A percentile compares a stretch with the other conserved stretches of the same genome.
Evolutionary conservation across 1,139 yeast species (phyloP).

Genomic region (Pichia sp.): DNA sequence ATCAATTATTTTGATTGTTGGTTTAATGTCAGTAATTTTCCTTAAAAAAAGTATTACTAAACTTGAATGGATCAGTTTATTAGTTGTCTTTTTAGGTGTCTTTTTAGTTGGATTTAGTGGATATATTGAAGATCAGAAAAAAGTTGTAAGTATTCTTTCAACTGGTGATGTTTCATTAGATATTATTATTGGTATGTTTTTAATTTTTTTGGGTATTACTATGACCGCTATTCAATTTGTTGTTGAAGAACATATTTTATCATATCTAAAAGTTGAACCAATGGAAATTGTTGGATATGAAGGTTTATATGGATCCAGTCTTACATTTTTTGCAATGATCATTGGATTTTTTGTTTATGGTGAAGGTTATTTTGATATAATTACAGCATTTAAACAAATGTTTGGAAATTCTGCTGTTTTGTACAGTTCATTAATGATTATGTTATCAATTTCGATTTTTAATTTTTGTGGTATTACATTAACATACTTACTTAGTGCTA

Average conservation of each 20-base stretch:
- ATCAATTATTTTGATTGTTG: conserved; percentile 70
- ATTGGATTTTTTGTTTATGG: conserved; percentile 42
- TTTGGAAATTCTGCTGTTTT: conserved; percentile 39
- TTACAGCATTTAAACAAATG: conserved; percentile 47
- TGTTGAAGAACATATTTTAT: conserved; percentile 64
- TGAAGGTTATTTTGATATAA: conserved; percentile 51
- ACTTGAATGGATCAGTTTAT: conserved; percentile 64
- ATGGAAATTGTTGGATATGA: conserved; percentile 67
- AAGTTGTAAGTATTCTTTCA: not conserved
- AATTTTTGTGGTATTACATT: conserved; percentile 71
- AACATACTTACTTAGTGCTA: conserved; percentile 63
- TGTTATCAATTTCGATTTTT: conserved; percentile 68
- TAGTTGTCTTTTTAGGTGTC: conserved; percentile 60
- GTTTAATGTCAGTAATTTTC: conserved; percentile 60
- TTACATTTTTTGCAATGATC: conserved; percentile 42
- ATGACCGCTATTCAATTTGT: conserved; percentile 75
- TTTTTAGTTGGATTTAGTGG: conserved; percentile 73
- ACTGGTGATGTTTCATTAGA: conserved; percentile 21
- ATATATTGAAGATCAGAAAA: conserved; percentile 14
- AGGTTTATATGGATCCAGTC: conserved; percentile 58
- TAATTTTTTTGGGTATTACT: conserved; percentile 58
- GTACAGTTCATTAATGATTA: conserved; percentile 53
- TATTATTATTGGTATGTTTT: conserved; percentile 48
- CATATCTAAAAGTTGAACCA: conserved; percentile 51
- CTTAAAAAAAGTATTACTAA: conserved; percentile 50